Conservation (phyloP, 148 eudicot genomes). For the Nyssa sinensis region DNA sequence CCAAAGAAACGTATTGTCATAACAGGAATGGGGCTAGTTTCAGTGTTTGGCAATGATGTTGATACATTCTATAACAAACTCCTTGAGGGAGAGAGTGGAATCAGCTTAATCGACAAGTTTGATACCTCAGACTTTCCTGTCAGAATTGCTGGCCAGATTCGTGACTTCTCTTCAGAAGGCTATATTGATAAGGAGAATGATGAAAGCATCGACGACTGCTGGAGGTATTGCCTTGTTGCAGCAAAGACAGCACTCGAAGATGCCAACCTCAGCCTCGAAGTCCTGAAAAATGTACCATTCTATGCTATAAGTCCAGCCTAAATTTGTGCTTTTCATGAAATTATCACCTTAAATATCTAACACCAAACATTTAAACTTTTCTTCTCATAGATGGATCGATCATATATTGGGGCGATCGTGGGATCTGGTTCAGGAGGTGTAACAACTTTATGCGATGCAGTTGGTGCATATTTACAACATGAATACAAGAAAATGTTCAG, state of each 20-base stretch:
- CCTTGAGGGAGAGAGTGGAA: conserved; percentile 25
- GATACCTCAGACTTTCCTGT: conserved; percentile 19
- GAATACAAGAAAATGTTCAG: conserved; percentile 14
- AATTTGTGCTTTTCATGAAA: too few species aligned
- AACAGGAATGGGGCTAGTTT: conserved; percentile 32
- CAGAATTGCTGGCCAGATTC: conserved; percentile 22
- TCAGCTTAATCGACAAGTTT: conserved; percentile 16
- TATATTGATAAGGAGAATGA: conserved; percentile 8
- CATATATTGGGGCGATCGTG: conserved; percentile 21
- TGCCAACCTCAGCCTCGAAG: conserved; percentile 24
- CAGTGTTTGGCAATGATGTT: conserved; percentile 26
- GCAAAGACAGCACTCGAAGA: conserved; percentile 27
- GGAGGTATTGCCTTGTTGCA: conserved; percentile 24
- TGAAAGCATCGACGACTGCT: conserved; percentile 16
- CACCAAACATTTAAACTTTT: not conserved
- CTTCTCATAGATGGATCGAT: conserved; percentile 19
- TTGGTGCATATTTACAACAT: not conserved
- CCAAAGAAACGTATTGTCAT: conserved; percentile 30
- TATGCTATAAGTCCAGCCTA: too few species aligned
- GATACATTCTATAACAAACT: conserved; percentile 22
- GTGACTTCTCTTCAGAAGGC: conserved; percentile 18
- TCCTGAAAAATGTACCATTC: conserved; percentile 26
- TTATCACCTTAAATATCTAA: too few species aligned
- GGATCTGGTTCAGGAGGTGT: conserved; percentile 31
- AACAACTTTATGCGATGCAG: not conserved